phyloP scores from a whole-genome alignment of 163 green algal species.

The Scenedesmus sp. region DNA sequence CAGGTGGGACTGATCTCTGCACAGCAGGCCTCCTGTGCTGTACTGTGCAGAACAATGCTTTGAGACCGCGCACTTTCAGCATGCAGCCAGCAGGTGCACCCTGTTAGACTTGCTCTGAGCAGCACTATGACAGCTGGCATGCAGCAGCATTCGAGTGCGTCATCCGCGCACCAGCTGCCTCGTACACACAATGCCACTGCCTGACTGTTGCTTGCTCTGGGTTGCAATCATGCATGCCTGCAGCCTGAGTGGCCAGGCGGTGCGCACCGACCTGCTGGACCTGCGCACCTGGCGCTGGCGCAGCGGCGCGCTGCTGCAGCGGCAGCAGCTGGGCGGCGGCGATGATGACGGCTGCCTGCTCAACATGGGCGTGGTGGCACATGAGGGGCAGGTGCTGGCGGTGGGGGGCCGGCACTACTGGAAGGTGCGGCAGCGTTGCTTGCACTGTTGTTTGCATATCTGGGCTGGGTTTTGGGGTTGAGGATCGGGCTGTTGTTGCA shows the following conservation, averaged over 20 bases:
- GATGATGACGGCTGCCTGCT: background rate
- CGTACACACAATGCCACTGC: no score
- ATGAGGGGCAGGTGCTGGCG: slow-evolving; percentile 17
- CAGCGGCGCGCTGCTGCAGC: slow-evolving; percentile 1
- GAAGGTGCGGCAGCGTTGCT: background rate
- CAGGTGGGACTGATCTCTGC: background rate
- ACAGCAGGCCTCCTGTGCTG: no score
- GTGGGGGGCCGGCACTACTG: slow-evolving; percentile 21
- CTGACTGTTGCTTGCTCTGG: background rate
- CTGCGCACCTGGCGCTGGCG: slow-evolving; percentile 40
- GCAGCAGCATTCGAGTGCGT: no score
- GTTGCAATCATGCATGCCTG: background rate
- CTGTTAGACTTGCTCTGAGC: no score
- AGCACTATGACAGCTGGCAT: background rate
- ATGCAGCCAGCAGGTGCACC: background rate
- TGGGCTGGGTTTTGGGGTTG: background rate
- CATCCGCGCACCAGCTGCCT: no score
- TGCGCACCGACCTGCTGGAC: slow-evolving; percentile 17
- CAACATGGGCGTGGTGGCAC: background rate
- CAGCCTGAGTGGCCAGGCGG: background rate
- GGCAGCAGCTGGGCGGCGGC: background rate
- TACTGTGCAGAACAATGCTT: no score
- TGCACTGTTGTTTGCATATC: background rate
- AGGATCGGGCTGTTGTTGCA: background rate
- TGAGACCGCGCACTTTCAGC: background rate